Evolutionary conservation across 495 filamentous ascomycete genomes (phyloP).

Genomic region (Trypethelium eluteriae): DNA sequence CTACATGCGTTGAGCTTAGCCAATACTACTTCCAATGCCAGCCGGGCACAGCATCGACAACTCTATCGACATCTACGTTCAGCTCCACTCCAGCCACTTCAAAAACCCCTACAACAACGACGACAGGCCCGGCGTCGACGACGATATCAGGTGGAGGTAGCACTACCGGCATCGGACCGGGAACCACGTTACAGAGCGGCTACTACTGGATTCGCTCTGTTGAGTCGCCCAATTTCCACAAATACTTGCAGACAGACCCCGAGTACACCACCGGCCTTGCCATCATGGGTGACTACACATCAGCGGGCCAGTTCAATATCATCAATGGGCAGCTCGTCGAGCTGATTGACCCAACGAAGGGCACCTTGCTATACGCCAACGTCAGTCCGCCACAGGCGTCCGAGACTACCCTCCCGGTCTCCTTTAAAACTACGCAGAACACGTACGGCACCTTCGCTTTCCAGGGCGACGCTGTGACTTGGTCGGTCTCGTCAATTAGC

Average conservation of each 20-base stretch:
- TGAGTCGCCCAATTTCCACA: constrained; percentile 52
- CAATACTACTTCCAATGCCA: constrained; percentile 26
- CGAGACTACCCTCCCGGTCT: constrained; percentile 30
- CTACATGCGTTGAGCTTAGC: constrained; percentile 18
- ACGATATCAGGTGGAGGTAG: constrained; percentile 15
- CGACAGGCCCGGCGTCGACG: constrained; percentile 18
- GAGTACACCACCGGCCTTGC: constrained; percentile 43
- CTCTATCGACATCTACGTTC: constrained; percentile 17
- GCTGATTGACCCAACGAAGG: constrained; percentile 29
- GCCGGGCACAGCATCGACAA: constrained; percentile 18
- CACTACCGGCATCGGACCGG: constrained; percentile 32
- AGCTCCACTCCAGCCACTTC: constrained; percentile 16
- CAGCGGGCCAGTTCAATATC: constrained; percentile 55
- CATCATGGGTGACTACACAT: constrained; percentile 45
- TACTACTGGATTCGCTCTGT: constrained; percentile 58
- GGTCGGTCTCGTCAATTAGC: constrained; percentile 42
- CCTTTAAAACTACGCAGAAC: constrained; percentile 46
- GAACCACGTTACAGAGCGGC: constrained; percentile 42
- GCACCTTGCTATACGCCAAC: constrained; percentile 36
- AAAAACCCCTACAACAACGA: constrained; percentile 2
- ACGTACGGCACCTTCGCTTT: constrained; percentile 52
- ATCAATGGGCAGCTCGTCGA: constrained; percentile 50
- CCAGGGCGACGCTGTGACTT: constrained; percentile 49
- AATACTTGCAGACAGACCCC: constrained; percentile 53
- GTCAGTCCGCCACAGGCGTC: constrained; percentile 23